These are phyloP conservation scores for Yamadazyma sp. DNA, from an alignment of 805 yeast genomes.

Conservation along the genomic window DNA sequence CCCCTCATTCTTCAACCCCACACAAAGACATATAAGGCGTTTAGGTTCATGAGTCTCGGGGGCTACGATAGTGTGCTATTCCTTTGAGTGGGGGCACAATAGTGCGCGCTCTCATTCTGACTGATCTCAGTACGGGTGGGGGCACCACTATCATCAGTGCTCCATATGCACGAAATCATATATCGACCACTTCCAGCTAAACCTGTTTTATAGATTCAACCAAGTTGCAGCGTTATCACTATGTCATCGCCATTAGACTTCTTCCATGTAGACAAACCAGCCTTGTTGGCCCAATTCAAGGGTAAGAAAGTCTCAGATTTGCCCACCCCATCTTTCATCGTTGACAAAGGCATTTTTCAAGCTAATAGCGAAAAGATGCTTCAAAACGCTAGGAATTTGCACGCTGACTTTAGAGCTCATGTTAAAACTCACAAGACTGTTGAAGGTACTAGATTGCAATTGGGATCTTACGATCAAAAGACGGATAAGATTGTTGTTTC, in stretches of 20 bases:
- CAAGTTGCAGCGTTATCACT: too few species aligned
- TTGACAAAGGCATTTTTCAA: constrained; percentile 42
- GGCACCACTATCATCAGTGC: too few species aligned
- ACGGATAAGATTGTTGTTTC: constrained; percentile 62
- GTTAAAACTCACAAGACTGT: constrained; percentile 73
- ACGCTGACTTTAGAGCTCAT: constrained; percentile 61
- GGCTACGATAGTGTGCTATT: too few species aligned
- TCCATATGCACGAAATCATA: too few species aligned
- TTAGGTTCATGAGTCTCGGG: too few species aligned
- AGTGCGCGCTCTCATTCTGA: too few species aligned
- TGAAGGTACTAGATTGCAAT: constrained; percentile 57
- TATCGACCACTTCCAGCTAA: too few species aligned
- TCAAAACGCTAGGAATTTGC: constrained; percentile 37
- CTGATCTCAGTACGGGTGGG: too few species aligned
- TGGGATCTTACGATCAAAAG: constrained; percentile 36
- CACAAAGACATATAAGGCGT: too few species aligned
- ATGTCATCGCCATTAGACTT: constrained; percentile 8
- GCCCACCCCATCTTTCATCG: constrained; percentile 61
- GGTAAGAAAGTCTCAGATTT: constrained; percentile 48
- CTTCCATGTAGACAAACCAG: constrained; percentile 17
- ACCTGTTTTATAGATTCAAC: too few species aligned
- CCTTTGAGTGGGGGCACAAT: too few species aligned
- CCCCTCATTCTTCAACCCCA: too few species aligned
- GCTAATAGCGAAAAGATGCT: constrained; percentile 53
- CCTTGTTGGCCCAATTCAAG: constrained; percentile 22